phyloP scores from a whole-genome alignment of 495 filamentous ascomycete genomes.

The Jackrogersella minutella region DNA sequence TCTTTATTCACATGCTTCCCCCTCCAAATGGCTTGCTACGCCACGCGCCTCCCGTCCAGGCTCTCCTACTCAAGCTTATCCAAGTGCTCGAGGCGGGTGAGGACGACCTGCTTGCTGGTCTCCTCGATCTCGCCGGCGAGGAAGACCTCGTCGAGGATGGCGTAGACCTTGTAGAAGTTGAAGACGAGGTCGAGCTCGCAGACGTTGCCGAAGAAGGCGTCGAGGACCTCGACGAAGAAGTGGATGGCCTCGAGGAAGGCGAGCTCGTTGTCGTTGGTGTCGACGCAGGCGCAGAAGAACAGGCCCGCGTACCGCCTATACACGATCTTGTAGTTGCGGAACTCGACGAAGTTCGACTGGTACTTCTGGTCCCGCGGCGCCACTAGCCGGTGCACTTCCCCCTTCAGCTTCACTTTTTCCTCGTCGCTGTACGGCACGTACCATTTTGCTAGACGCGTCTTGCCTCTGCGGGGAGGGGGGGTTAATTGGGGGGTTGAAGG shows the following conservation, averaged over 20 bases:
- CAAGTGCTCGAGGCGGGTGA: slow-evolving; percentile 92
- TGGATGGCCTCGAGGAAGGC: slow-evolving; percentile 98
- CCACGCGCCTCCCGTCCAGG: background rate
- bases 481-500: background rate
- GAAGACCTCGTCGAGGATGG: slow-evolving; percentile 96
- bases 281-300: slow-evolving; percentile 98
- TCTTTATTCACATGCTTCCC: background rate
- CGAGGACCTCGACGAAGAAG: slow-evolving; percentile 98
- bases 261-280: slow-evolving; percentile 98
- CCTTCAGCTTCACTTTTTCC: slow-evolving; percentile 95
- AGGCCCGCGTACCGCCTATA: slow-evolving; percentile 96
- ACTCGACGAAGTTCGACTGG: slow-evolving; percentile 99
- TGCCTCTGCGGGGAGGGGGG: slow-evolving; percentile 71
- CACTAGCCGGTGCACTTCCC: slow-evolving; percentile 93
- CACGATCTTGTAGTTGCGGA: slow-evolving; percentile 90
- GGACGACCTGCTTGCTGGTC: slow-evolving; percentile 96
- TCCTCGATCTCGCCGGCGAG: slow-evolving; percentile 98
- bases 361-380: slow-evolving; percentile 98
- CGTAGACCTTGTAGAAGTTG: slow-evolving; percentile 93
- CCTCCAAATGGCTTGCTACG: background rate
- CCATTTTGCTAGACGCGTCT: slow-evolving; percentile 98
- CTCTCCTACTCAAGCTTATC: slow-evolving; percentile 86
- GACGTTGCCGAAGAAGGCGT: slow-evolving; percentile 98
- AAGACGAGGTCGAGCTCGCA: slow-evolving; percentile 99
- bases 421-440: slow-evolving; percentile 98